A percentile compares a stretch with the other conserved stretches of the same genome.
Conservation (phyloP, 1,139 yeast genomes). For the Nakaseomyces nivariensis region DNA sequence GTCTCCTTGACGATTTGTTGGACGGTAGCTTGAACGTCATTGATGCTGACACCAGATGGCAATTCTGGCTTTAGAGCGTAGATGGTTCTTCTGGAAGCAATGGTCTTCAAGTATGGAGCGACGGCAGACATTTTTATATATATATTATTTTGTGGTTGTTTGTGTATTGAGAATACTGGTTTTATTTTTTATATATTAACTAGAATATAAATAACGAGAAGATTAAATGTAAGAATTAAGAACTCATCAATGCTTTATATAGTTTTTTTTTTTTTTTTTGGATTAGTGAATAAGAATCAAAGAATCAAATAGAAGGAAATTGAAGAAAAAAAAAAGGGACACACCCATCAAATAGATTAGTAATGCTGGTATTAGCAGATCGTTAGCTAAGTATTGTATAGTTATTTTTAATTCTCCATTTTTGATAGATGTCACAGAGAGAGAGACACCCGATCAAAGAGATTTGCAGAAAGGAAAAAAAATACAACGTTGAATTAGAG, state of each 20-base stretch:
- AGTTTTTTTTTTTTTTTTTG: not conserved
- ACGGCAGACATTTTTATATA: constrained; percentile 15
- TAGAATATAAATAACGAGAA: not conserved
- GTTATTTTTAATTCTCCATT: not conserved
- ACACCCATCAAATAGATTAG: not conserved
- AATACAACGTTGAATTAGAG: no score
- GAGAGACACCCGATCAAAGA: no score
- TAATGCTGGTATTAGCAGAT: not conserved
- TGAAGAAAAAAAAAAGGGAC: not conserved
- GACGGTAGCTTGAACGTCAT: constrained; percentile 30
- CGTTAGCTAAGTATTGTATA: not conserved
- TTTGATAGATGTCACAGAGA: not conserved
- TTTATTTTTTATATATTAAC: not conserved
- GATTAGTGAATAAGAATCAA: no score
- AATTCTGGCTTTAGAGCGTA: constrained; percentile 33
- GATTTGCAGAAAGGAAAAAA: no score
- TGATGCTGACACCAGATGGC: constrained; percentile 31
- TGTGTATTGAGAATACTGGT: not conserved
- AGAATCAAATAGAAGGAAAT: no score
- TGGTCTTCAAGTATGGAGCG: constrained; percentile 25
- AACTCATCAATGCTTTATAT: not conserved
- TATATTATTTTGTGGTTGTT: not conserved
- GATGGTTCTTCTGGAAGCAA: constrained; percentile 32
- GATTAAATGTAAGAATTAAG: not conserved
- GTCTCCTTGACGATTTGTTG: constrained; percentile 34